Conservation (phyloP, 1,284 basidiomycete genomes). For the Phenoliferia sp. region DNA sequence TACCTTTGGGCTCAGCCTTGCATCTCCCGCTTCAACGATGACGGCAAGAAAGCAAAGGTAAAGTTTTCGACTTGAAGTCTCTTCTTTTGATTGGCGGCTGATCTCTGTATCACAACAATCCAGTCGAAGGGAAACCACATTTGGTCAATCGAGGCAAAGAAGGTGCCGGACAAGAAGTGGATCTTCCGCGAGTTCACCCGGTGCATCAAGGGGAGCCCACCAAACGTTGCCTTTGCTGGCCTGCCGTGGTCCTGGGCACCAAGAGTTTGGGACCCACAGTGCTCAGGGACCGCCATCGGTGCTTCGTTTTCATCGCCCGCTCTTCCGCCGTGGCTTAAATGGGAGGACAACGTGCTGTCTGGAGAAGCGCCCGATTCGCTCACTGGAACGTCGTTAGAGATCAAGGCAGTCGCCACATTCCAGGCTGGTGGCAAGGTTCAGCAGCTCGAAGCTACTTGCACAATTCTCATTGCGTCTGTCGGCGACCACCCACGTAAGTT, state of each 20-base stretch:
- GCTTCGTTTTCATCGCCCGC: constrained; percentile 43
- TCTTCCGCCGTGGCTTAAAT: constrained; percentile 43
- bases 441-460: constrained; percentile 15
- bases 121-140: constrained; percentile 95
- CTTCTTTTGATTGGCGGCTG: not conserved
- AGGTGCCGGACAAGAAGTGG: constrained; percentile 70
- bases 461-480: constrained; percentile 21
- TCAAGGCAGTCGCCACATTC: constrained; percentile 25
- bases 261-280: constrained; percentile 93
- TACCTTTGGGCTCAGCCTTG: constrained; percentile 90
- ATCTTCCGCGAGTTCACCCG: constrained; percentile 86
- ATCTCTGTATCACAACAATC: no score
- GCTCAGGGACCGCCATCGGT: constrained; percentile 37
- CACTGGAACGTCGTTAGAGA: constrained; percentile 17
- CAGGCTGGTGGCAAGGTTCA: constrained; percentile 20
- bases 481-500: constrained; percentile 15
- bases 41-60: constrained; percentile 93
- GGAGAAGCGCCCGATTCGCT: constrained; percentile 22
- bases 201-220: constrained; percentile 73
- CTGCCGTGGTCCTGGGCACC: constrained; percentile 88
- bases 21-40: constrained; percentile 97
- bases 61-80: not conserved
- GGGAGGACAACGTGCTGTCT: constrained; percentile 39
- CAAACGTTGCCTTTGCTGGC: constrained; percentile 68
- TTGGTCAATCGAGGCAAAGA: constrained; percentile 97